Evolutionary conservation across 2,329 filamentous ascomycete species (phyloP).

Genomic region (Cladophialophora chaetospira): DNA sequence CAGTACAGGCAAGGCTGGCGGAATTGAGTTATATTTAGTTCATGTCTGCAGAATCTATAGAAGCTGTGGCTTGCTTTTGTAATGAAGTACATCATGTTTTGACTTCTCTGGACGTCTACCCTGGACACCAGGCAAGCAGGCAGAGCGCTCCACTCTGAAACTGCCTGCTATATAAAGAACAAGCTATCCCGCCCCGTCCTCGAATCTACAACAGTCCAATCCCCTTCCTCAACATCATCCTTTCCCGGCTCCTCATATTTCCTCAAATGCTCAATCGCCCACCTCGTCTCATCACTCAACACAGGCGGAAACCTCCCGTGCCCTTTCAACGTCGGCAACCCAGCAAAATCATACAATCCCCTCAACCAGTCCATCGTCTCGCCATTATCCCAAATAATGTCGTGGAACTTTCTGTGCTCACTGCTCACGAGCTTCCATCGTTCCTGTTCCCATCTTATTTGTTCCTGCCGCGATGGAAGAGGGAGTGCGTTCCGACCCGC

Average conservation of each 20-base stretch:
- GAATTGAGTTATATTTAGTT: no score
- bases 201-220: background rate
- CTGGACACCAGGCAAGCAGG: no score
- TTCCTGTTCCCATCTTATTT: slow-evolving; percentile 60
- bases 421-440: slow-evolving; percentile 36
- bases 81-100: no score
- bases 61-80: no score
- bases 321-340: slow-evolving; percentile 29
- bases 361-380: slow-evolving; percentile 30
- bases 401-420: slow-evolving; percentile 29
- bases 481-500: slow-evolving; percentile 51
- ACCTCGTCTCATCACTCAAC: slow-evolving; percentile 30
- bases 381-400: slow-evolving; percentile 30
- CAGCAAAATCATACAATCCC: slow-evolving; percentile 27
- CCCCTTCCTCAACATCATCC: background rate
- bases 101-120: no score
- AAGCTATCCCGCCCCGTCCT: background rate
- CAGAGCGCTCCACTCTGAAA: no score
- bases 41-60: no score
- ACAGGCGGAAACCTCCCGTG: slow-evolving; percentile 29
- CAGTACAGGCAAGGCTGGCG: no score
- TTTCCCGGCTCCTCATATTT: slow-evolving; percentile 16
- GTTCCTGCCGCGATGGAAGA: slow-evolving; percentile 54
- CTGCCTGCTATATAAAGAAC: background rate
- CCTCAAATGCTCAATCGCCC: slow-evolving; percentile 32